Base-by-base conservation (phyloP, 1,284 basidiomycete species). In the Cystobasidium slooffiae region DNA sequence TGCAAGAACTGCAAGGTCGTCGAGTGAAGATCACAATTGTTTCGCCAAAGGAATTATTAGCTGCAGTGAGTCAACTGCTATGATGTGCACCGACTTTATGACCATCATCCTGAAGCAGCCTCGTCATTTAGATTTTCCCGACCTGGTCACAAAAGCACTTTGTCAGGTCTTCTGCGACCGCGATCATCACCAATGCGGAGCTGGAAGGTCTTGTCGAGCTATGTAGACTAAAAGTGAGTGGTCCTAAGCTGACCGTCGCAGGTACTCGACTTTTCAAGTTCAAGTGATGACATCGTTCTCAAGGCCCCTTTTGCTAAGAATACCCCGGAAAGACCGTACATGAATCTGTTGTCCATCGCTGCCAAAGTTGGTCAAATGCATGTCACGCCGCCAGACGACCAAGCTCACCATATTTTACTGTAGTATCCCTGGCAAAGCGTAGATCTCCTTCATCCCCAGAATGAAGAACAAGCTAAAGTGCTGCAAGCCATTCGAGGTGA, bases 271-370 rank as follows among this genome's bases (percentile, higher is more conserved):
- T 22, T 4, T 10, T 9, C 8, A 1, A 9, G 43, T 46, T 61
- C 41, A 39, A 20, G n/a, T 53, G 7, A 37, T 12, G 39, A 39
- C 12, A 12, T 14, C 14, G 37, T 47, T 1, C 18, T 59, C 7
- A 31, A 73, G 70, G 44, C 44, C 14, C 70, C 70, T 9, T 73
- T 73, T 49, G 63, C 58, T 7, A 55, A 56, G 51, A 41, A 20
- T 14, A 73, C 46, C 7, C 70, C 70, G 10, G 70, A 73, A 43
- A 39, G 70, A 73, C 52, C 62, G 20, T 73, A 51, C 63, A 55
- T 73, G 70, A 73, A 66, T 44, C 55, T 73, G 16, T 46, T 73
- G 20, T 64, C 59, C 16, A 65, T 73, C 41, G 70, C 70, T 22
- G 62, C 63, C n/a, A 73, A 73, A 53, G 70, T 73, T 37, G 55